Evolutionary conservation across 495 filamentous ascomycete species (phyloP), one percentile per base, ranked within the genome.

Genomic region (Trichoderma orchidacearum): DNA sequence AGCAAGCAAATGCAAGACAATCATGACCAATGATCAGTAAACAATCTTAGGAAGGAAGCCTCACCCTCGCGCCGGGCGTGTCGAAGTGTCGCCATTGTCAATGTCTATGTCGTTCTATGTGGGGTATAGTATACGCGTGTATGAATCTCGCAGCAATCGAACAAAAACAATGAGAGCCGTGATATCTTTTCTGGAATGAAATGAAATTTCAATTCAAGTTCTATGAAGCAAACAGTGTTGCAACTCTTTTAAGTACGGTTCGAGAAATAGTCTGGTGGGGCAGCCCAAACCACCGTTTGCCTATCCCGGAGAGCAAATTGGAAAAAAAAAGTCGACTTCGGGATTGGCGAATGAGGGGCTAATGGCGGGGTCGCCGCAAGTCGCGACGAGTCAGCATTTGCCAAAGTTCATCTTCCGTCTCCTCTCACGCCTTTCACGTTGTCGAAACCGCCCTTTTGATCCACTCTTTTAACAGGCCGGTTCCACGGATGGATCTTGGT

Each of bases 51-150:
- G 21, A 27, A 11, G 27, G 13, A 28, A 17, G 9, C 66, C 61
- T 66, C n/a, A 57, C 68, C 68, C 64, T 69, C 65, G 18, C 67
- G 63, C n/a, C 61, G 55, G 0, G 68, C 68, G 31, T 71, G 67
- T 38, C 68, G 67, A 53, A 71, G 59, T 13, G 41, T 60, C 17
- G 61, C 53, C 53, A 48, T 48, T 7, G 23, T 35, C 12, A 13
- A 13, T 35, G 32, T 35, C n/a, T n/a, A n/a, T n/a, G n/a, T n/a
- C n/a, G n/a, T n/a, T n/a, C n/a, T n/a, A n/a, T n/a, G n/a, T n/a
- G n/a, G n/a, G n/a, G n/a, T n/a, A n/a, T n/a, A n/a, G n/a, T n/a
- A n/a, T n/a, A n/a, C n/a, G n/a, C n/a, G n/a, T n/a, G n/a, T n/a
- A n/a, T n/a, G n/a, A n/a, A n/a, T n/a, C n/a, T n/a, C n/a, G n/a